Evolutionary conservation across 208 protist species (phyloP), one percentile per base, ranked within the genome.

Genomic region (Wallacemonas sp.): DNA sequence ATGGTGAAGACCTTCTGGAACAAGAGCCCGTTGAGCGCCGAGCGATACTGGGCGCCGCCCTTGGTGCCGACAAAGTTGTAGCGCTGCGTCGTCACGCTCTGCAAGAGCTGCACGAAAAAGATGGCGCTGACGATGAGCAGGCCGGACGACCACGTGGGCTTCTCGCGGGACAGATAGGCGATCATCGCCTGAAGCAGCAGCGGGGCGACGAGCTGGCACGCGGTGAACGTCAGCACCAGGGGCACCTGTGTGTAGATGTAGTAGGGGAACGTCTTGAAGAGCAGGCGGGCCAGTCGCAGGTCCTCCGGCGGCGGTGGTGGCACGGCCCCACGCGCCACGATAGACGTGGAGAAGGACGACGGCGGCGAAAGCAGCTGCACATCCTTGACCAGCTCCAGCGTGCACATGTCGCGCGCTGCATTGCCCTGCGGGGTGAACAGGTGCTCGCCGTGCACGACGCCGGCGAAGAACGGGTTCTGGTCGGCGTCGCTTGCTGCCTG

Each of bases 1-100:
- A 94, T 74, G 22, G 63, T 82, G 20, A 95, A 72, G 14, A 88
- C 84, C 67, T 98, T 98, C 29, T 83, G 73, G 46, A 95, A 97
- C 25, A 98, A 57, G 10, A 86, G 54, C 5, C 67, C 67, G 20
- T 77, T 81, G 14, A 97, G 68, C 0, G 89, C 89, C 39, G 76
- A 81, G 14, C 80, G 76, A 42, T 92, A 81, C 8, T 65, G 72
- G 33, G 85, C 28, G 5, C 83, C 86, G 39, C 76, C 62, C n/a
- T 73, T 64, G 10, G 74, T 74, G 12, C 70, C 55, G 8, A 84
- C 39, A 55, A 89, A 84, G 59, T 87, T 85, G 55, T 81, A 80
- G 26, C 87, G 71, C 46, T 91, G 74, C 2, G 61, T 39, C 10
- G 68, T 65, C 2, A 82, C 42, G 29, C 87, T 86, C 57, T 89